Evolutionary conservation across 768 basidiomycete genomes (phyloP), one percentile per base, ranked within the genome.

Genomic region (Hortiboletus flavorubellus): DNA sequence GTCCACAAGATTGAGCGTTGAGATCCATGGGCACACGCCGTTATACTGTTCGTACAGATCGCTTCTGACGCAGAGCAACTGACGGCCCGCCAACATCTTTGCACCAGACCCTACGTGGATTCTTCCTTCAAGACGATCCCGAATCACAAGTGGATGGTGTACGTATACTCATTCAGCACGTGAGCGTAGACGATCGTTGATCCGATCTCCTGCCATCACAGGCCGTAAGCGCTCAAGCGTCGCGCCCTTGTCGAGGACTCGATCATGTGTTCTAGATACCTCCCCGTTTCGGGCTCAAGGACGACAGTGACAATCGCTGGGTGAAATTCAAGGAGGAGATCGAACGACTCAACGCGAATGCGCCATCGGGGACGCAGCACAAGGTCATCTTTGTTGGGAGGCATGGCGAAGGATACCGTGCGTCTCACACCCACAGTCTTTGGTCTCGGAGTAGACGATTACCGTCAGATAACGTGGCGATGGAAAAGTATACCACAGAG

Each of bases 341-440:
- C 10, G 53, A 67, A 3, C 59, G 66, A 15, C 64, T 89, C 51
- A 85, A 87, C 54, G 56, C 62, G 2, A 58, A 60, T 3, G 76
- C 80, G 1, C 66, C 68, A 2, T 47, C 62, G 0, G 72, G 69
- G 2, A 74, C 73, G 23, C 69, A 69, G 11, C 85, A 84, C 72
- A 91, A 89, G 62, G 73, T 87, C 18, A 63, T 90, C 51, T 80
- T 85, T 55, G 68, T 90, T 3, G 81, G 80, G 2, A 75, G 89
- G 56, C 90, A 92, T 56, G 89, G 89, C 3, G 73, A 90, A 67
- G 89, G 88, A 51, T 81, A 77, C 61, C 88, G 88, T 89, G 67
- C 60, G 86, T 73, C 34, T 8, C n/a, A 33, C 33, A 9, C 33
- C 7, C 14, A 21, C 34, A 29, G 14, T 14, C 9, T 9, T 23